These are phyloP conservation scores for Populus pruinosa DNA, from an alignment of 345 rosid genomes.

Conservation along the genomic window DNA sequence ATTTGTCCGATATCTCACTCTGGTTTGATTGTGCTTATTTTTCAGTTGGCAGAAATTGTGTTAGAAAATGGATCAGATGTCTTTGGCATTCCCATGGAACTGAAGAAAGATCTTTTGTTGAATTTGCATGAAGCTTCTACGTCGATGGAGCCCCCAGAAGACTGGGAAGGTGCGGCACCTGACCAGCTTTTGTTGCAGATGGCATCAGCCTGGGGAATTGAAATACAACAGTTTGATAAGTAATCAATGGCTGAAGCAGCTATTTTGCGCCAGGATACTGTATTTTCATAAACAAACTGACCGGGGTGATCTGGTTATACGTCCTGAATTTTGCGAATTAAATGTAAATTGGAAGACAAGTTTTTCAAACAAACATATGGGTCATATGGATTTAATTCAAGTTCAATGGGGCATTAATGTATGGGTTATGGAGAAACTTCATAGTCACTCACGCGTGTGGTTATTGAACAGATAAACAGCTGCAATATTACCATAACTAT, in stretches of 20 bases:
- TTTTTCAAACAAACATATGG: not conserved
- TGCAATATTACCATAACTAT: not conserved
- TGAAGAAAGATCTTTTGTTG: conserved; percentile 77
- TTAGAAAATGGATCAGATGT: conserved; percentile 75
- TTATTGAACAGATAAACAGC: not conserved
- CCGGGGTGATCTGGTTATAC: not conserved
- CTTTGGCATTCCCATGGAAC: conserved; percentile 64
- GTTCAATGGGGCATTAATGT: too few species aligned
- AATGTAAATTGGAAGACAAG: conserved; percentile 4
- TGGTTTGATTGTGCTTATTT: conserved; percentile 11
- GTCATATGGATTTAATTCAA: not conserved
- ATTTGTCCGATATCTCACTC: not conserved
- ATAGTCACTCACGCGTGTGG: not conserved
- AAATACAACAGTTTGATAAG: conserved; percentile 63
- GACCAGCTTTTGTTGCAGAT: conserved; percentile 81
- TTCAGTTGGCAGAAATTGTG: conserved; percentile 71
- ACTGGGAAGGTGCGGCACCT: conserved; percentile 87
- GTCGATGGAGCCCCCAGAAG: conserved; percentile 72
- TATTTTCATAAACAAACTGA: not conserved
- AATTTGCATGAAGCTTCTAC: conserved; percentile 75
- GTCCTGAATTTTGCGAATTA: not conserved
- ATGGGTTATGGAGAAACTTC: too few species aligned
- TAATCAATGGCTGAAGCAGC: not conserved
- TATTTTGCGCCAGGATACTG: not conserved
- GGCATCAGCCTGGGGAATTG: conserved; percentile 87